Evolutionary conservation across 129 eudicot species (phyloP), one percentile per base, ranked within the genome.

Genomic region (Rutidosis leptorrhynchoides): DNA sequence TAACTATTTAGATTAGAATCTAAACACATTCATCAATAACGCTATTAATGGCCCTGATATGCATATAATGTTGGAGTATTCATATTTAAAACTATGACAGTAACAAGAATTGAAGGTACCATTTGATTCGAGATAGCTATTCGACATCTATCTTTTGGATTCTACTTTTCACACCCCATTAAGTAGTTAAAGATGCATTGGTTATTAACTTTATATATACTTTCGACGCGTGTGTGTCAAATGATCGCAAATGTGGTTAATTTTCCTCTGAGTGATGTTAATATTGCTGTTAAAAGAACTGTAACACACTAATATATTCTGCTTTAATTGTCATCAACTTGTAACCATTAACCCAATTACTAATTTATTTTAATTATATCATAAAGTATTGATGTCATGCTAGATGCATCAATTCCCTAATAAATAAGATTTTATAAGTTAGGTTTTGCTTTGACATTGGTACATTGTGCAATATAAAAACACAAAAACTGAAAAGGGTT

Each of bases 381-480:
- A 60, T 59, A 20, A 48, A 23, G 25, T 52, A 67, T 30, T 27
- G 64, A 48, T 67, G 63, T 60, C 80, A 68, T 75, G 75, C 37
- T 78, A 46, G 67, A 67, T 67, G 65, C 70, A 63, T 74, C 69
- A 71, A 71, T 80, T 68, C 78, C 76, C 72, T 71, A 23, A 64
- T 43, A 66, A 37, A 10, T 62, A 60, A 71, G n/a, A 43, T 16
- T 9, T 14, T 43, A 56, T 33, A 59, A 67, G 64, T 71, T 76
- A 62, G 81, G 72, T 55, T 58, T 74, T n/a, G n/a, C n/a, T n/a
- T n/a, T 79, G 77, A 79, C 74, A 61, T 68, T 60, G 57, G 67
- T 35, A 64, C 77, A 70, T 57, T 40, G 49, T 11, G 52, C 62
- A 75, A 40, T 68, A 68, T 68, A 49, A 32, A 67, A 74, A 27